Conservation (phyloP, 345 rosid species). For the Pistacia atlantica region DNA sequence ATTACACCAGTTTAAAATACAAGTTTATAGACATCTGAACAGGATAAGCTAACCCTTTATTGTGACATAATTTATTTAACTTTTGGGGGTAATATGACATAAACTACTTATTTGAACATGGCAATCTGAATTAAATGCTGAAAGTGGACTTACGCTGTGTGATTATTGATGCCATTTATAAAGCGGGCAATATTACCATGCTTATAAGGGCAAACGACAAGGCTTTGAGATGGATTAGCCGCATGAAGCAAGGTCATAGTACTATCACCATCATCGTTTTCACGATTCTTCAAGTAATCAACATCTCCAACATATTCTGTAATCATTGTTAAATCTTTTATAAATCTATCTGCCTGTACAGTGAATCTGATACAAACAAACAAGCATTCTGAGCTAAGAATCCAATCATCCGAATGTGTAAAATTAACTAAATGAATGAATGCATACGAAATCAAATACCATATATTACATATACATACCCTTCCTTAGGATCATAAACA, state of each 20-base stretch:
- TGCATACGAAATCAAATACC: neutral
- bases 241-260: constrained; percentile 90
- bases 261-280: constrained; percentile 90
- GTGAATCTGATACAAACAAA: constrained; percentile 61
- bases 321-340: constrained; percentile 82
- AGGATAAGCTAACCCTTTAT: neutral
- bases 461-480: constrained; percentile 41
- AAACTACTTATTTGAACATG: neutral
- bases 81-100: neutral
- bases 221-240: constrained; percentile 60
- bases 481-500: constrained; percentile 78
- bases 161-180: constrained; percentile 93
- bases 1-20: neutral
- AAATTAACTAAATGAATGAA: neutral
- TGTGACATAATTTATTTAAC: neutral
- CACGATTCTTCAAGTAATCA: constrained; percentile 76
- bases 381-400: constrained; percentile 1
- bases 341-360: constrained; percentile 79
- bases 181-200: constrained; percentile 82
- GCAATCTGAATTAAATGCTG: neutral
- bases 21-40: neutral
- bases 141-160: constrained; percentile 64
- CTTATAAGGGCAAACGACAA: constrained; percentile 88
- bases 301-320: constrained; percentile 94
- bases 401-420: constrained; percentile 2